A percentile compares a stretch with the other conserved stretches of the same genome.
Evolutionary conservation across 2,329 filamentous ascomycete genomes (phyloP).

Genomic region (Exophiala sp.): DNA sequence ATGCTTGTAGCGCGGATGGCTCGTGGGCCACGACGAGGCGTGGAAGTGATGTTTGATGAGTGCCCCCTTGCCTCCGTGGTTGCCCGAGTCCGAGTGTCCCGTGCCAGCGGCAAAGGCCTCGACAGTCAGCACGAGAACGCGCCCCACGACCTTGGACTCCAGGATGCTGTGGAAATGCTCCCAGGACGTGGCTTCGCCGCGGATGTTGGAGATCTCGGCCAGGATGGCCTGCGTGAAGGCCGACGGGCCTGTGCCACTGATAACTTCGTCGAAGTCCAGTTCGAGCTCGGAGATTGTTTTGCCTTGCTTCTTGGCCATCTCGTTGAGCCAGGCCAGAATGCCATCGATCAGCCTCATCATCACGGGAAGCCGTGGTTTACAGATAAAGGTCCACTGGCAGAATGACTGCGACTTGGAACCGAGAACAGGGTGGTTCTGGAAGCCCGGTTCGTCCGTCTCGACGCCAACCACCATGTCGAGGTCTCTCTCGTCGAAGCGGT

Average conservation of each 20-base stretch:
- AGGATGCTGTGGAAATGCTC: slow-evolving; percentile 58
- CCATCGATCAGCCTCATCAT: slow-evolving; percentile 64
- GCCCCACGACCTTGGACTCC: slow-evolving; percentile 60
- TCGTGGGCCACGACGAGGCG: slow-evolving; percentile 64
- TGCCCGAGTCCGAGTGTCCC: slow-evolving; percentile 66
- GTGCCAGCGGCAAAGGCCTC: slow-evolving; percentile 68
- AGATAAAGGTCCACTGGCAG: slow-evolving; percentile 71
- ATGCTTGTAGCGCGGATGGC: slow-evolving; percentile 61
- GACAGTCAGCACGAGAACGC: slow-evolving; percentile 62
- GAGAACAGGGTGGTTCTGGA: slow-evolving; percentile 57
- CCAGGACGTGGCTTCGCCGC: slow-evolving; percentile 52
- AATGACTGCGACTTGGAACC: slow-evolving; percentile 64
- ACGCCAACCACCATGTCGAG: slow-evolving; percentile 65
- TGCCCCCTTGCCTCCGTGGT: slow-evolving; percentile 59
- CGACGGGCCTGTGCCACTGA: slow-evolving; percentile 65
- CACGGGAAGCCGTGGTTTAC: slow-evolving; percentile 61
- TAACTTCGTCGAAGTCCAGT: slow-evolving; percentile 66
- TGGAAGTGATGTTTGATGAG: slow-evolving; percentile 71
- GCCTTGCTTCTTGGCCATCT: slow-evolving; percentile 53
- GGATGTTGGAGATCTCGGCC: slow-evolving; percentile 53
- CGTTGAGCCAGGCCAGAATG: slow-evolving; percentile 61
- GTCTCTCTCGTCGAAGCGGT: slow-evolving; percentile 56
- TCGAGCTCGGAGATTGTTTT: slow-evolving; percentile 55
- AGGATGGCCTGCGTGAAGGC: slow-evolving; percentile 63
- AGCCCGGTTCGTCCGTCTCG: slow-evolving; percentile 65